These are phyloP conservation scores for Pichia nanzhaoensis DNA, from an alignment of 805 yeast genomes.

Conservation along the genomic window DNA sequence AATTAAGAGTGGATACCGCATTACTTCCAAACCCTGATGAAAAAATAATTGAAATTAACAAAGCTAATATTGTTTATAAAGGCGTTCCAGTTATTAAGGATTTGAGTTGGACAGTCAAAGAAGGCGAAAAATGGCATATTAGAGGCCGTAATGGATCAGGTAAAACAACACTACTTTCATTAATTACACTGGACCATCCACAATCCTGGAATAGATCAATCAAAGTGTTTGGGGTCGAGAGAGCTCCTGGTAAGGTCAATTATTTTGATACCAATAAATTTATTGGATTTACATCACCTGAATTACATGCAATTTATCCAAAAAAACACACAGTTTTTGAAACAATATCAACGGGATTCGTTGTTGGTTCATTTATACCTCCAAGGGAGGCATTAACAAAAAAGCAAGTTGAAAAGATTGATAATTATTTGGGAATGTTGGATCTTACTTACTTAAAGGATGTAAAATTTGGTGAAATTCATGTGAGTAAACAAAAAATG, in stretches of 20 bases:
- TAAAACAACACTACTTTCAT: constrained; percentile 77
- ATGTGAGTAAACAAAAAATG: constrained; percentile 71
- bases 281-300: constrained; percentile 92
- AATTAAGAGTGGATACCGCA: constrained; percentile 1
- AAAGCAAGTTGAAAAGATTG: constrained; percentile 34
- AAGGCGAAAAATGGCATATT: constrained; percentile 83
- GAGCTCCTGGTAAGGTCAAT: constrained; percentile 68
- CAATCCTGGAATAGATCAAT: constrained; percentile 84
- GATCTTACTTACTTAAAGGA: constrained; percentile 35
- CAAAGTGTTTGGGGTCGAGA: constrained; percentile 53
- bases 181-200: constrained; percentile 92
- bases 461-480: constrained; percentile 43
- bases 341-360: constrained; percentile 65
- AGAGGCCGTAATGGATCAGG: constrained; percentile 91
- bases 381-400: constrained; percentile 32
- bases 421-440: constrained; percentile 42
- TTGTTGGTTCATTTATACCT: constrained; percentile 57
- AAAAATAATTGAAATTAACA: constrained; percentile 43
- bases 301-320: constrained; percentile 84
- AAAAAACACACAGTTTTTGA: constrained; percentile 43
- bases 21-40: not conserved
- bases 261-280: constrained; percentile 70
- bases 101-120: constrained; percentile 57
- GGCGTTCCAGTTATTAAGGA: constrained; percentile 53
- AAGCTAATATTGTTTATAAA: constrained; percentile 60